These are phyloP conservation scores for Citrus trifoliata DNA, from an alignment of 345 rosid species.

Conservation along the genomic window DNA sequence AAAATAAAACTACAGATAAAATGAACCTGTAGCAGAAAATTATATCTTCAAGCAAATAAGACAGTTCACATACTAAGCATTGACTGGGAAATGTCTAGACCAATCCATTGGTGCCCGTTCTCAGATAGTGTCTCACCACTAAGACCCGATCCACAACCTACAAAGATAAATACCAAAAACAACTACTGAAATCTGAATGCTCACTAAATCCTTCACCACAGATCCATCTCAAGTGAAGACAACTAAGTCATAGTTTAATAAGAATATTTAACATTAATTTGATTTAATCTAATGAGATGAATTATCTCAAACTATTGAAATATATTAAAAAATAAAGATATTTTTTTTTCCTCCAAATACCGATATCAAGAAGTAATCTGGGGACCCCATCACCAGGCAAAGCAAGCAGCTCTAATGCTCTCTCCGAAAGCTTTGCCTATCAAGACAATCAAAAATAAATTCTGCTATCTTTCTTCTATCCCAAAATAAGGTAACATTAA, in stretches of 20 bases:
- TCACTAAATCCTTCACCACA: background rate
- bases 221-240: background rate
- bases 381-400: conserved; percentile 81
- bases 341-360: conserved; percentile 18
- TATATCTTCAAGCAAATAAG: background rate
- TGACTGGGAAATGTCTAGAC: conserved; percentile 81
- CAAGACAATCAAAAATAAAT: background rate
- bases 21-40: background rate
- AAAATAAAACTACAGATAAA: background rate
- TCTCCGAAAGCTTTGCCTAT: conserved; percentile 79
- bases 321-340: background rate
- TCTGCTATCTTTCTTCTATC: background rate
- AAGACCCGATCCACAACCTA: conserved; percentile 94
- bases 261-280: background rate
- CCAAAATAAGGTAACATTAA: background rate
- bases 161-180: conserved; percentile 7
- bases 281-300: background rate
- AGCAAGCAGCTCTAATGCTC: conserved; percentile 94
- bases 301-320: background rate
- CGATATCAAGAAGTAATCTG: conserved; percentile 82
- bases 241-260: background rate
- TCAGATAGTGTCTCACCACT: conserved; percentile 91
- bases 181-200: background rate
- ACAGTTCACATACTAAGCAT: conserved; percentile 66
- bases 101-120: conserved; percentile 82